These are phyloP conservation scores for Boletus vinaceobasis DNA, from an alignment of 768 basidiomycete genomes.

Conservation along the genomic window DNA sequence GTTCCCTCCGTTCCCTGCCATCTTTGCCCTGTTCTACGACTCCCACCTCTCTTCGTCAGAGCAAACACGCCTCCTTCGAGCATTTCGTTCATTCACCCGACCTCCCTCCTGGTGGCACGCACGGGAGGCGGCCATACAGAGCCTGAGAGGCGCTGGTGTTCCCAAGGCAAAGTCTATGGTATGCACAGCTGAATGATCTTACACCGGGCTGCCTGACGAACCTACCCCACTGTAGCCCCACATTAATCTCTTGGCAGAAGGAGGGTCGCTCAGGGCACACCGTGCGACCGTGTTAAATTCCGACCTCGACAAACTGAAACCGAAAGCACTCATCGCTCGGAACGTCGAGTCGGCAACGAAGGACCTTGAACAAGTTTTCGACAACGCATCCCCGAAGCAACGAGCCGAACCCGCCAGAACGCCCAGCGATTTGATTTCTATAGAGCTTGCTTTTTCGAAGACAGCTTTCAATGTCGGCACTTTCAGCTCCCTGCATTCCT, in stretches of 20 bases:
- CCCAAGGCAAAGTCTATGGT: conserved; percentile 11
- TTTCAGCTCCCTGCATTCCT: not conserved
- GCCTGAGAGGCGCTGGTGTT: conserved; percentile 2
- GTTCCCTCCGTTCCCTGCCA: not conserved
- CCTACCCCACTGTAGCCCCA: conserved; percentile 4
- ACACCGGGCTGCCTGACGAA: not conserved
- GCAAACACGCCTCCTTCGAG: conserved; percentile 10
- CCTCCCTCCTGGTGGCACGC: not conserved
- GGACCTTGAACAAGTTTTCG: conserved; percentile 1
- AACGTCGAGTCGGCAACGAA: conserved; percentile 10
- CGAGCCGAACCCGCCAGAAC: not conserved
- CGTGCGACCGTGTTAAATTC: not conserved
- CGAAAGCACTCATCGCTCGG: conserved; percentile 1
- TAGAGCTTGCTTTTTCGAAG: not conserved
- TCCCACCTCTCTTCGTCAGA: not conserved
- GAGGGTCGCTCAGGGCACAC: not conserved
- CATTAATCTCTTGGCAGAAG: not conserved
- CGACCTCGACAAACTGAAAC: not conserved
- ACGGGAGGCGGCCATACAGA: not conserved
- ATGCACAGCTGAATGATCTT: not conserved
- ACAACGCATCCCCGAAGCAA: not conserved
- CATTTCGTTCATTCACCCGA: conserved; percentile 4
- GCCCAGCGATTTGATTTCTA: not conserved
- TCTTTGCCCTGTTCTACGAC: not conserved
- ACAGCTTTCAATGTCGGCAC: not conserved